Base-by-base conservation (phyloP, 2,329 filamentous ascomycete genomes). In the Emergomyces africanus region DNA sequence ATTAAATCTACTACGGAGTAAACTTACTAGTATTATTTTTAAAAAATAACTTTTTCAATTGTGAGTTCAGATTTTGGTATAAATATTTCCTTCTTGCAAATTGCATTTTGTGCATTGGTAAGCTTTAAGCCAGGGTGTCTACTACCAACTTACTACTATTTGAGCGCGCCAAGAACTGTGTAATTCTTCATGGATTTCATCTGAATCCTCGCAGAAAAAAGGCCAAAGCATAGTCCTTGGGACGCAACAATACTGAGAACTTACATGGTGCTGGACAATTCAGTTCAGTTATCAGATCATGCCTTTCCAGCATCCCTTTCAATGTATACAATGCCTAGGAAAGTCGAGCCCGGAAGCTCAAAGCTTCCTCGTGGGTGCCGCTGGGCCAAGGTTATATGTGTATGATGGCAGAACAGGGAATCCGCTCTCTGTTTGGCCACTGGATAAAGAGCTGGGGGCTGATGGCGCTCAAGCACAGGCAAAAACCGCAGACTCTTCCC, bases 321-420 rank as follows among this genome's bases (percentile, higher is more conserved):
- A 87, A 66, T 81, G 83, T 65, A 72, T 89, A 53, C 75, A 75
- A 58, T 70, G 69, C 59, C 67, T 75, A 59, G 66, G 66, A 58
- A 66, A 66, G 49, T 63, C 63, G 42, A 49, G 61, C 18, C 53
- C 59, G 28, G 64, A 61, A n/a, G 63, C 67, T 44, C 61, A 61
- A 42, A 64, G 79, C 64, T 72, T 87, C 23, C 72, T 96, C 20
- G 79, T 95, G 65, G 88, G 87, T 42, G 88, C 89, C 30, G 84
- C 85, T 61, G 89, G 89, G 15, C 81, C 85, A 54, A 82, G 80
- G 65, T 82, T 96, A 58, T 81, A 89, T 67, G 82, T 83, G 2
- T 86, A 89, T 70, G 78, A 78, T 67, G 73, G 85, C 6, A 67
- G 75, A n/a, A 77, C 82, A 61, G 82, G 84, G 37, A 72, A 75